Evolutionary conservation across 1,139 yeast species (phyloP).

Genomic region (Geotrichum citri-aurantii): DNA sequence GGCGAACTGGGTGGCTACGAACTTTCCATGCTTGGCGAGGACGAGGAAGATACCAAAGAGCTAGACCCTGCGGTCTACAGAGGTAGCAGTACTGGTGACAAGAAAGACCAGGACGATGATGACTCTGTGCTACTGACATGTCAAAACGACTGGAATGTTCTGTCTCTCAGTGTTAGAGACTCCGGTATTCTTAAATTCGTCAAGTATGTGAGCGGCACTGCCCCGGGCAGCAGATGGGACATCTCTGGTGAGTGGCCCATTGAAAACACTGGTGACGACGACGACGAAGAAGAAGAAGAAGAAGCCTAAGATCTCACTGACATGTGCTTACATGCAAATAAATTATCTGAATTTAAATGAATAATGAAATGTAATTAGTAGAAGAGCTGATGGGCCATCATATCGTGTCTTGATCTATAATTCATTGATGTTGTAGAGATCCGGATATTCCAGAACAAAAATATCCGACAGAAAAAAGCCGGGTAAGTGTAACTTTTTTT

Average conservation of each 20-base stretch:
- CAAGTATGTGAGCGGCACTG: slow-evolving; percentile 83
- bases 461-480: background rate
- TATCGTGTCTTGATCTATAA: background rate
- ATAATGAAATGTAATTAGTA: background rate
- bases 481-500: background rate
- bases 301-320: background rate
- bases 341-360: background rate
- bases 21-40: slow-evolving; percentile 62
- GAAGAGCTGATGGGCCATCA: background rate
- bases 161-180: slow-evolving; percentile 76
- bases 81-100: slow-evolving; percentile 14
- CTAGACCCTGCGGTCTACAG: slow-evolving; percentile 45
- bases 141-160: slow-evolving; percentile 79
- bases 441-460: too few species aligned
- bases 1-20: slow-evolving; percentile 96
- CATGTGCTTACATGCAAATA: background rate
- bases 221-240: slow-evolving; percentile 94
- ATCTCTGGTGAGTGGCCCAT: slow-evolving; percentile 76
- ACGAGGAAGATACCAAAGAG: slow-evolving; percentile 45
- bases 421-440: too few species aligned
- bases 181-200: slow-evolving; percentile 80
- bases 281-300: slow-evolving; percentile 23
- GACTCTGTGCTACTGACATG: slow-evolving; percentile 77
- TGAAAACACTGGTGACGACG: slow-evolving; percentile 40
- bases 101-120: slow-evolving; percentile 35